These are phyloP conservation scores for Endoconidiophora laricicola DNA, from an alignment of 2,329 filamentous ascomycete species.

Conservation along the genomic window DNA sequence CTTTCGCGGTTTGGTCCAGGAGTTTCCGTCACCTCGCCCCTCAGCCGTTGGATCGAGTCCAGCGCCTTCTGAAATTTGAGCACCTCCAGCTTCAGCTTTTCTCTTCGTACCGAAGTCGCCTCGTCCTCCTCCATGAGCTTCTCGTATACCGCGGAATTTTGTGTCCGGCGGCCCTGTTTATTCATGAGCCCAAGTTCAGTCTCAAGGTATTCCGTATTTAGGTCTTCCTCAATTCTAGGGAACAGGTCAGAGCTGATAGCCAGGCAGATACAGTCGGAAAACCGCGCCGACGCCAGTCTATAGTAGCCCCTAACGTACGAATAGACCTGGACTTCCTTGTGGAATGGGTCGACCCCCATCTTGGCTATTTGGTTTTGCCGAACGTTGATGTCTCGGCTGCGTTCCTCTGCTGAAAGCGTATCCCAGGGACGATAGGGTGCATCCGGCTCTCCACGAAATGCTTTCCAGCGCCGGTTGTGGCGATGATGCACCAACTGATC, in stretches of 20 bases:
- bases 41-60: constrained; percentile 28
- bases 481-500: constrained; percentile 30
- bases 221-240: constrained; percentile 23
- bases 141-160: background rate
- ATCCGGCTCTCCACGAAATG: constrained; percentile 19
- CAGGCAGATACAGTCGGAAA: constrained; percentile 39
- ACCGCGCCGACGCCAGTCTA: constrained; percentile 44
- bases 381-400: constrained; percentile 25
- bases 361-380: constrained; percentile 27
- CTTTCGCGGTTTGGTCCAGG: background rate
- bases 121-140: constrained; percentile 33
- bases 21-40: constrained; percentile 19
- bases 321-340: constrained; percentile 43
- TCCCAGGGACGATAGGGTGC: constrained; percentile 23
- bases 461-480: constrained; percentile 31
- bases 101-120: constrained; percentile 25
- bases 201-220: constrained; percentile 23
- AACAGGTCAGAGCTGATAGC: constrained; percentile 33
- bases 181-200: constrained; percentile 25
- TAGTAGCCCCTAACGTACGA: constrained; percentile 54
- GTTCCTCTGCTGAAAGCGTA: constrained; percentile 32
- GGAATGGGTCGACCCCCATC: constrained; percentile 41
- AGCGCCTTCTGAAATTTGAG: constrained; percentile 32
- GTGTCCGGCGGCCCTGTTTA: background rate
- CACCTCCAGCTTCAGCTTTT: constrained; percentile 26